Percentiles rank a stretch among this genome's conserved stretches.
These are phyloP conservation scores for Rhododendron simsii DNA, from an alignment of 148 eudicot genomes.

Conservation along the genomic window DNA sequence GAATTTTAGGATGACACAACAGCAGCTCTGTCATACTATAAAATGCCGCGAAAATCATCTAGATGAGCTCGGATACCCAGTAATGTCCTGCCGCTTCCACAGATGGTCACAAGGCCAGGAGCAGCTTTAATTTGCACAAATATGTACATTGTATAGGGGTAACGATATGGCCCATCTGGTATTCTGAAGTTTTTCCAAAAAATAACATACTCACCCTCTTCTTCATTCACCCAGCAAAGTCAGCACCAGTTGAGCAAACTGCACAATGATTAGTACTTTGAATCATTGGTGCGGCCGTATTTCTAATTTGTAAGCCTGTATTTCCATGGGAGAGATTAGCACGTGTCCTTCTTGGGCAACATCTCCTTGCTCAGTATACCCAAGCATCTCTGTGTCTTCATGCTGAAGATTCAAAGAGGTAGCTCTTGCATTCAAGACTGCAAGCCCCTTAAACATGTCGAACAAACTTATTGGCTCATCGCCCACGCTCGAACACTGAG, in stretches of 20 bases:
- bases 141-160: not conserved
- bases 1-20: not conserved
- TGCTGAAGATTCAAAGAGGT: slow-evolving; percentile 85
- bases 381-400: slow-evolving; percentile 82
- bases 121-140: not conserved
- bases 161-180: not conserved
- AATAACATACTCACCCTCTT: not conserved
- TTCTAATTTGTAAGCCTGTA: slow-evolving; percentile 83
- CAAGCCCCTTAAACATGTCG: slow-evolving; percentile 59
- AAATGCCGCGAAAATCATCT: not conserved
- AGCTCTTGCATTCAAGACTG: slow-evolving; percentile 58
- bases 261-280: not conserved
- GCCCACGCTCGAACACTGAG: slow-evolving; percentile 54
- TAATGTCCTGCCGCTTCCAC: not conserved
- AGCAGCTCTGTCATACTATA: not conserved
- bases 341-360: slow-evolving; percentile 76
- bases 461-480: slow-evolving; percentile 67
- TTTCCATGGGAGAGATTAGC: slow-evolving; percentile 89
- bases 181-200: not conserved
- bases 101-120: not conserved
- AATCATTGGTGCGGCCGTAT: slow-evolving; percentile 50
- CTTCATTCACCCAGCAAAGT: not conserved
- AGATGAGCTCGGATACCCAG: not conserved
- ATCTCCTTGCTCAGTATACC: slow-evolving; percentile 69
- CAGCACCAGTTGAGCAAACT: not conserved